Conservation (phyloP, 2,329 filamentous ascomycete species). For the Neoscytalidium dimidiatum region DNA sequence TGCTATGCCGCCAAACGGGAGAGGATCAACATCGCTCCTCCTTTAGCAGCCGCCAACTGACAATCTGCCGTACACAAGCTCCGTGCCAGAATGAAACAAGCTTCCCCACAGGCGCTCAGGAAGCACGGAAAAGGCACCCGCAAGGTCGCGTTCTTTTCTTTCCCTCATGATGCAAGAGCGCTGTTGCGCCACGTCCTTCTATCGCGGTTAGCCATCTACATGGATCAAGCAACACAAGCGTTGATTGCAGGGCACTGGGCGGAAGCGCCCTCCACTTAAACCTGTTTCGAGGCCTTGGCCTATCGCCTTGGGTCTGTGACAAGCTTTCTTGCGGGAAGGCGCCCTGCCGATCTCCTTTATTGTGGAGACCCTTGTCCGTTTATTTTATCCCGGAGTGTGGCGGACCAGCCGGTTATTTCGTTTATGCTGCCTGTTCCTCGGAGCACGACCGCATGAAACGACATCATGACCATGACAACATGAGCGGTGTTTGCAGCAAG, state of each 20-base stretch:
- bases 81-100: background rate
- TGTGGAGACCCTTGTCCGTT: background rate
- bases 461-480: background rate
- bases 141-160: background rate
- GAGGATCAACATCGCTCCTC: background rate
- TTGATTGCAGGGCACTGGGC: background rate
- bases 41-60: background rate
- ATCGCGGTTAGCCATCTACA: background rate
- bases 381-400: background rate
- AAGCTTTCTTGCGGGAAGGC: constrained; percentile 10
- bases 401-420: constrained; percentile 2
- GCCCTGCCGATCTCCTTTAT: constrained; percentile 2
- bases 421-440: background rate
- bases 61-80: background rate
- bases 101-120: background rate
- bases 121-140: background rate
- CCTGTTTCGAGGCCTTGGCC: constrained; percentile 4
- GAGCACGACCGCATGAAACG: background rate
- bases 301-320: background rate
- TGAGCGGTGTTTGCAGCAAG: background rate
- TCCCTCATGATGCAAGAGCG: background rate
- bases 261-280: background rate
- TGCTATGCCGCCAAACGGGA: background rate
- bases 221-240: background rate
- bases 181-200: background rate